Evolutionary conservation across 1,139 yeast species (phyloP).

Genomic region (Debaryomyces subglobosus): DNA sequence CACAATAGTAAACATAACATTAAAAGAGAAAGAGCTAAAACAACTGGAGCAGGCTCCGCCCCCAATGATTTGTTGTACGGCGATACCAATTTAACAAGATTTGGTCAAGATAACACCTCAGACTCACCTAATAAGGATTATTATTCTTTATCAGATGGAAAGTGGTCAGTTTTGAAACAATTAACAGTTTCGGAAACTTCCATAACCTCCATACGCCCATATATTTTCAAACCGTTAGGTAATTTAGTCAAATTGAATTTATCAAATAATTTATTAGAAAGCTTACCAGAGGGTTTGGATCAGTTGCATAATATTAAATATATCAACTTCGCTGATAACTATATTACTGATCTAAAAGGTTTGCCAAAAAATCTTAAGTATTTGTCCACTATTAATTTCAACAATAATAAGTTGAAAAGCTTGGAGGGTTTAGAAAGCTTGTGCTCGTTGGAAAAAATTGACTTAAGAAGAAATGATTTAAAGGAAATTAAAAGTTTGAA

Average conservation of each 20-base stretch:
- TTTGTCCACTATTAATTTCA: slow-evolving; percentile 55
- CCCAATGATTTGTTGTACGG: slow-evolving; percentile 24
- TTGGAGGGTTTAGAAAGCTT: slow-evolving; percentile 55
- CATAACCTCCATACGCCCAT: slow-evolving; percentile 46
- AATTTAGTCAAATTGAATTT: slow-evolving; percentile 60
- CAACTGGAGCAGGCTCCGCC: slow-evolving; percentile 32
- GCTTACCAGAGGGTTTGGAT: slow-evolving; percentile 55
- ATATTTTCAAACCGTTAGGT: slow-evolving; percentile 50
- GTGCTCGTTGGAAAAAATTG: slow-evolving; percentile 52
- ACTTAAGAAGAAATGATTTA: slow-evolving; percentile 56
- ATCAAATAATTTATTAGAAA: slow-evolving; percentile 54
- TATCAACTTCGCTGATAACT: slow-evolving; percentile 59
- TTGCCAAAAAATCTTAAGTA: slow-evolving; percentile 45
- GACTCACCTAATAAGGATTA: slow-evolving; percentile 17
- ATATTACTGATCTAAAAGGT: slow-evolving; percentile 40
- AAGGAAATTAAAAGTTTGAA: slow-evolving; percentile 31
- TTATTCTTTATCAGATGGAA: slow-evolving; percentile 37
- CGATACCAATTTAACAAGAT: slow-evolving; percentile 11
- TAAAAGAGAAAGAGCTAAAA: slow-evolving; percentile 32
- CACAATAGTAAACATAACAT: slow-evolving; percentile 29
- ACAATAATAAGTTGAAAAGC: slow-evolving; percentile 51
- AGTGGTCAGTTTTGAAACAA: slow-evolving; percentile 61
- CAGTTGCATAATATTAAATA: slow-evolving; percentile 53
- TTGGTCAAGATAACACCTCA: not conserved
- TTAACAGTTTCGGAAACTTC: slow-evolving; percentile 60